Base-by-base conservation (phyloP, 2,329 filamentous ascomycete species). In the Sarocladiaceae sp. region DNA sequence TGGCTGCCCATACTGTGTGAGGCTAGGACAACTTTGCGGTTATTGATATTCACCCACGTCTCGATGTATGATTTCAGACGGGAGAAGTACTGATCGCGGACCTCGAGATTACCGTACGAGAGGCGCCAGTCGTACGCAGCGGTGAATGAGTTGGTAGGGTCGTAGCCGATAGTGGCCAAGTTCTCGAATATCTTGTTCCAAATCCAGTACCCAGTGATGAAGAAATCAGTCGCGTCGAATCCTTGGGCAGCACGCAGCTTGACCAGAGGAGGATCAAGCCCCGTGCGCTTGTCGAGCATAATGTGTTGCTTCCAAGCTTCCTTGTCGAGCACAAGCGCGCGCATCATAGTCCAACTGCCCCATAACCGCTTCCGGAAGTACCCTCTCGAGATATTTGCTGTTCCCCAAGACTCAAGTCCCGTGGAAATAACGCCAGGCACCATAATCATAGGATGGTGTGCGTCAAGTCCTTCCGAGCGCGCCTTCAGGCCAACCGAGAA, bases 321-420 rank as follows among this genome's bases (percentile, higher is more conserved):
- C 70, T 97, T 97, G 68, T 97, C 94, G 62, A 96, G 71, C 2
- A 99, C 90, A 58, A 99, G 72, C 0, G 94, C 93, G 48, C 87
- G 82, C 91, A 99, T 97, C 94, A 99, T 99, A 57, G 83, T 96
- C 94, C 95, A 99, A 60, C 90, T 96, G 4, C 94, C 94, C 94
- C 94, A 99, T 48, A 99, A 73, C 51, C 94, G 79, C 72, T 95
- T 96, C 56, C 94, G 80, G 69, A 99, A 99, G 70, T 97, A 99
- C 54, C 87, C 88, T 31, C 90, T 82, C 7, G 92, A 96, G 37
- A 78, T 75, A 63, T 92, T 88, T 49, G 88, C 84, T 0, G 94
- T 97, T 3, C 93, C 90, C 94, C 94, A 99, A 46, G 90, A 96
- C 70, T 99, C 94, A 22, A 99, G 79, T 1, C 94, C 94, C 0